phyloP scores from a whole-genome alignment of 768 basidiomycete species.

The Nidularia pulvinata region DNA sequence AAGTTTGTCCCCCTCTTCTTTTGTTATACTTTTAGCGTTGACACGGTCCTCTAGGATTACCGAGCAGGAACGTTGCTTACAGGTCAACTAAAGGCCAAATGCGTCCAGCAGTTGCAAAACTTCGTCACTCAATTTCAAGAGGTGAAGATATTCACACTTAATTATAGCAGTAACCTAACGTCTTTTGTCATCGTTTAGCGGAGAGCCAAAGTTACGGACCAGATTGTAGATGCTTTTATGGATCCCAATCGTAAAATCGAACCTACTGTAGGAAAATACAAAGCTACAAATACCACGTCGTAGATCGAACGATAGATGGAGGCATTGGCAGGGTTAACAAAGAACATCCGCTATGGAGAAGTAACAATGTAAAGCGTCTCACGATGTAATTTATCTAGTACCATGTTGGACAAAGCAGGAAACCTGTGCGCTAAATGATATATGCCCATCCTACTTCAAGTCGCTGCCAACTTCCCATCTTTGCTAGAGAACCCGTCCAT shows the following conservation, averaged over 20 bases:
- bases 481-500: constrained; percentile 21
- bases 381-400: not conserved
- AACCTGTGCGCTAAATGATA: not conserved
- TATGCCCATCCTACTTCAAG: not conserved
- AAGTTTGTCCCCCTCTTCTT: constrained; percentile 42
- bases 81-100: constrained; percentile 88
- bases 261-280: constrained; percentile 42
- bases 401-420: not conserved
- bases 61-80: constrained; percentile 86
- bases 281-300: constrained; percentile 4
- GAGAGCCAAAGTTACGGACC: constrained; percentile 79
- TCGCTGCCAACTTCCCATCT: constrained; percentile 8
- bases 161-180: constrained; percentile 3
- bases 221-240: constrained; percentile 77
- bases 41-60: constrained; percentile 67
- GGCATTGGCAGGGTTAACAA: not conserved
- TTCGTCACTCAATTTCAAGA: constrained; percentile 90
- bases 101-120: constrained; percentile 79
- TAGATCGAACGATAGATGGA: not conserved
- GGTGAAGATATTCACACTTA: constrained; percentile 19
- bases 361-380: not conserved
- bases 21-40: not conserved
- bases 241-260: constrained; percentile 77
- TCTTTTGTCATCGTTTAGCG: constrained; percentile 44
- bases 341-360: not conserved